Conservation (phyloP, 1,284 basidiomycete genomes). For the Melampsora larici-populina region DNA sequence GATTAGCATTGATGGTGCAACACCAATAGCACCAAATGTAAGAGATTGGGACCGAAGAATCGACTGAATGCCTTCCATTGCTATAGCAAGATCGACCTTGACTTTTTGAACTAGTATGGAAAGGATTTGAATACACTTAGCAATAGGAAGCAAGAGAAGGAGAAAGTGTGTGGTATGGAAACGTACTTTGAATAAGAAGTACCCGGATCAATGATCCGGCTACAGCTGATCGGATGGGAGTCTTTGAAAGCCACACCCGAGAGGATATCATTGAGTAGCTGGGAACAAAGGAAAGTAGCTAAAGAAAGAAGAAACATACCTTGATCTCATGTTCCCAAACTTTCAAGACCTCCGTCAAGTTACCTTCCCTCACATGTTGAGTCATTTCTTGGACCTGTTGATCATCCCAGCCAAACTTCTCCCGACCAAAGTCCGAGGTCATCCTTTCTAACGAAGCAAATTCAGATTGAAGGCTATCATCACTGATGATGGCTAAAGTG, state of each 20-base stretch:
- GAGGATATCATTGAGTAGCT: slow-evolving; percentile 8
- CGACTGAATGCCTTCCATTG: slow-evolving; percentile 81
- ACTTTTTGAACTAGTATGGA: slow-evolving; percentile 27
- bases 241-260: slow-evolving; percentile 49
- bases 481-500: slow-evolving; percentile 66
- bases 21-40: slow-evolving; percentile 94
- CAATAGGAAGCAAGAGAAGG: neutral
- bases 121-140: neutral
- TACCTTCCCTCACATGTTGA: slow-evolving; percentile 69
- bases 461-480: slow-evolving; percentile 62
- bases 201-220: slow-evolving; percentile 78
- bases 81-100: slow-evolving; percentile 71
- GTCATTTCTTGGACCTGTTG: slow-evolving; percentile 67
- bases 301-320: slow-evolving; percentile 48
- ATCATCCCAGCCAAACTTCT: slow-evolving; percentile 67
- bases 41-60: slow-evolving; percentile 90
- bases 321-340: slow-evolving; percentile 91
- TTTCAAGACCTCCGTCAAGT: slow-evolving; percentile 80
- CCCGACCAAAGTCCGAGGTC: slow-evolving; percentile 77
- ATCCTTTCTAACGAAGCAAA: slow-evolving; percentile 75
- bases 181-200: slow-evolving; percentile 91
- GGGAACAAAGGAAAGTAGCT: neutral
- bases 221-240: slow-evolving; percentile 75
- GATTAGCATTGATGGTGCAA: slow-evolving; percentile 81
- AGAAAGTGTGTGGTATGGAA: slow-evolving; percentile 55